Base-by-base conservation (phyloP, 2,329 filamentous ascomycete genomes). In the Ascochyta koolunga region DNA sequence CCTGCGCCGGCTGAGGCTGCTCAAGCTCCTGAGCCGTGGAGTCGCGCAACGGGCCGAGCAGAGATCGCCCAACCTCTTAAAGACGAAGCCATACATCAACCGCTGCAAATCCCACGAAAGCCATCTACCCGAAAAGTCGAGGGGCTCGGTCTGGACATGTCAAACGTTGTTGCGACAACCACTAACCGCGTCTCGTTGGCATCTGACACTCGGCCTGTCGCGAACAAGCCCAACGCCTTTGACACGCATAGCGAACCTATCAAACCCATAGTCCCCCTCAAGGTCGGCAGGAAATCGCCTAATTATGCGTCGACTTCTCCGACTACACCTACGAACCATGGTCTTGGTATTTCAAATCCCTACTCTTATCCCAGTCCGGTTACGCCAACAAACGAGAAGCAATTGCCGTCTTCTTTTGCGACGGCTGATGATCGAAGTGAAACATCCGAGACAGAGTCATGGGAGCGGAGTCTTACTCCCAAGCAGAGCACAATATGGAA, bases 41-140 rank as follows among this genome's bases (percentile, higher is more conserved):
- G 86, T 64, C 89, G 89, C 16, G 85, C 86, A 32, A 91, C 86
- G 69, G 89, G 89, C 24, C 84, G 89, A 60, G 81, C 82, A 36
- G 79, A 83, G 31, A 79, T 90, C 50, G 82, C 89, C 29, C 81
- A 82, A 38, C 86, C 88, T 3, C 82, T 90, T 32, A 82, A 79
- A 66, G 87, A 90, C 67, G 83, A 84, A 31, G 77, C 77, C 36
- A 76, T 79, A 54, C 82, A 81, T 13, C 75, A 82, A 52, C 83
- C 86, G n/a, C 73, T 89, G 36, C 81, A 76, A 56, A 77, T 88
- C 50, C 61, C 61, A 65, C 56, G 66, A 61, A 69, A 67, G 61
- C 50, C 59, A 36, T 60, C 65, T 49, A 60, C 62, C 54, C 64
- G 49, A 39, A 66, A 51, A 46, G 48, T 56, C 25, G 56, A 54